Evolutionary conservation across 2,329 filamentous ascomycete species (phyloP), one percentile per base, ranked within the genome.

Genomic region (Plectosphaerella plurivora): DNA sequence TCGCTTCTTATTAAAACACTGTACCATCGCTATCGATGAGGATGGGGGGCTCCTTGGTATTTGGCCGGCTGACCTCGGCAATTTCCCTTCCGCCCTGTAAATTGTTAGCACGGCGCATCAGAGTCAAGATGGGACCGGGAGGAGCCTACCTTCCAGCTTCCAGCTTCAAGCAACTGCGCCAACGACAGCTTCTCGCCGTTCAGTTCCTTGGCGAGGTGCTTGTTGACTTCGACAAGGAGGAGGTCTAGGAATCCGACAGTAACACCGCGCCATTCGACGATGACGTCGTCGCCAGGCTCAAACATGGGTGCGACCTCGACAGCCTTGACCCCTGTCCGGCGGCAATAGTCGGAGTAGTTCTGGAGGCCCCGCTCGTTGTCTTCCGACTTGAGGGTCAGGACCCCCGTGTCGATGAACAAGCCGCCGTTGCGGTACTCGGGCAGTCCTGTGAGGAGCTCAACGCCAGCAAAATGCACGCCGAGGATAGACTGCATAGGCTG

Each of bases 11-110:
- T 53, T 68, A 96, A 68, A 99, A 97, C 59, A 99, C 90, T 22
- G 94, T 97, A 56, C 94, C 94, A 68, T 99, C 94, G 59, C 91
- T 96, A 60, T 96, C 82, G 62, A 97, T 97, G 73, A 97, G 86
- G 65, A 99, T 97, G 5, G 94, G 94, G 33, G 93, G 91, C 68
- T 96, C 91, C 73, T 94, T 96, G 50, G 94, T 97, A 64, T 97
- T 97, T 20, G 94, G 94, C 60, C 94, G 82, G 61, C 91, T 93
- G 58, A 97, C 91, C 73, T 97, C 93, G 57, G 94, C 94, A 67
- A 97, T 88, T 73, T 97, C 94, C 65, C 94, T 86, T 54, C 94
- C 94, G 62, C 93, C 93, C 92, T 82, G 53, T 51, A 50, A 12
- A 56, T 11, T 60, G 57, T 57, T 50, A 50, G 52, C 41, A 25